Conservation (phyloP, 1,284 basidiomycete species). For the Phylloporus sp. region DNA sequence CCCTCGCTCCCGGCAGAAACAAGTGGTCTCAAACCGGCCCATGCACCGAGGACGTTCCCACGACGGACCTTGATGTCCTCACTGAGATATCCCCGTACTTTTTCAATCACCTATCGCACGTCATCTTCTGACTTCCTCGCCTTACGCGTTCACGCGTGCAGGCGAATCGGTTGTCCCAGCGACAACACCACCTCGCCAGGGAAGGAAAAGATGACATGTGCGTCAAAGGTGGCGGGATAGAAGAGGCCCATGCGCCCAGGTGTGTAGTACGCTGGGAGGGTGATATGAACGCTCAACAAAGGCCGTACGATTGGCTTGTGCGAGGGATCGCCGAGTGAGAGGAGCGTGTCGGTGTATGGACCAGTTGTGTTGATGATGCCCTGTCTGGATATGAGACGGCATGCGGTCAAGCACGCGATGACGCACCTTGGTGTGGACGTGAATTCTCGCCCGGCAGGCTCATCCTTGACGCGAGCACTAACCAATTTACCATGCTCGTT, state of each 20-base stretch:
- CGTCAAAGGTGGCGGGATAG: slow-evolving; percentile 95
- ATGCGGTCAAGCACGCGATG: background rate
- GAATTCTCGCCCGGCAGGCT: slow-evolving; percentile 85
- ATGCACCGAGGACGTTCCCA: slow-evolving; percentile 96
- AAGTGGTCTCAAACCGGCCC: slow-evolving; percentile 91
- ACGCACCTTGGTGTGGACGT: slow-evolving; percentile 81
- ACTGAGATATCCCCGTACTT: slow-evolving; percentile 88
- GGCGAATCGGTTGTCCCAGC: slow-evolving; percentile 96
- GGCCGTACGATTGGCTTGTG: slow-evolving; percentile 91
- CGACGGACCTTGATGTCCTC: slow-evolving; percentile 94
- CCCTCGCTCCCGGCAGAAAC: slow-evolving; percentile 71
- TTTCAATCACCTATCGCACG: slow-evolving; percentile 96
- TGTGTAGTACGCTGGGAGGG: slow-evolving; percentile 96
- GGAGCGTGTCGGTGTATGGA: slow-evolving; percentile 89
- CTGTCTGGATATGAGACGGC: slow-evolving; percentile 43
- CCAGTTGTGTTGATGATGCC: slow-evolving; percentile 97
- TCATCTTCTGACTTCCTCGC: slow-evolving; percentile 91
- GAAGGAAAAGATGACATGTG: slow-evolving; percentile 98
- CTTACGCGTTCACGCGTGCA: slow-evolving; percentile 66
- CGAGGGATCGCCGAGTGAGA: slow-evolving; percentile 85
- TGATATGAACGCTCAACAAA: slow-evolving; percentile 94
- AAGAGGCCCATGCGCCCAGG: slow-evolving; percentile 95
- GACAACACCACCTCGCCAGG: slow-evolving; percentile 98
- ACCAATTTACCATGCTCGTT: slow-evolving; percentile 67
- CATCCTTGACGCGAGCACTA: slow-evolving; percentile 85